Conservation (phyloP, 2,329 filamentous ascomycete genomes). For the Botrytis galanthina region DNA sequence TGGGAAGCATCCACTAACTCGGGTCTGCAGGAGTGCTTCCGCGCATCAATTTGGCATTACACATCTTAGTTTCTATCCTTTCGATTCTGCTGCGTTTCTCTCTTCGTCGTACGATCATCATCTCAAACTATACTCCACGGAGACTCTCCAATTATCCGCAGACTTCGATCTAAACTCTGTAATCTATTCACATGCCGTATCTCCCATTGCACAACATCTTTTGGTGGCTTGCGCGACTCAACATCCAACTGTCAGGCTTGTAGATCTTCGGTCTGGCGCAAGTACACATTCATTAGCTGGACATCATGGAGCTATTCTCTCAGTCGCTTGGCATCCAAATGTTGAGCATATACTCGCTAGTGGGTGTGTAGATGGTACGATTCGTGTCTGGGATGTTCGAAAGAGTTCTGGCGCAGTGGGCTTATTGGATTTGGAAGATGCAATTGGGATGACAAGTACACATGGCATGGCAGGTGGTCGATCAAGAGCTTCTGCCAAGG, state of each 20-base stretch:
- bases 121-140: conserved; percentile 71
- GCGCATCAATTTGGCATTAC: conserved; percentile 70
- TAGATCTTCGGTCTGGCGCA: conserved; percentile 81
- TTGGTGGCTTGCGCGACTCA: conserved; percentile 88
- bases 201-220: conserved; percentile 67
- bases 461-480: conserved; percentile 38
- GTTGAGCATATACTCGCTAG: conserved; percentile 78
- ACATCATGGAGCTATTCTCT: conserved; percentile 64
- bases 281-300: conserved; percentile 69
- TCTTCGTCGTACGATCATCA: conserved; percentile 76
- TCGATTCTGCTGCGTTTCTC: conserved; percentile 72
- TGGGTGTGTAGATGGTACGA: conserved; percentile 78
- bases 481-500: conserved; percentile 54
- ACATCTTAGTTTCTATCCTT: conserved; percentile 74
- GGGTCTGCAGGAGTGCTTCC: conserved; percentile 29
- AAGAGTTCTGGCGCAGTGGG: conserved; percentile 74
- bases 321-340: conserved; percentile 77
- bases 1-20: conserved; percentile 4
- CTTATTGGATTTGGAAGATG: conserved; percentile 80
- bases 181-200: conserved; percentile 75
- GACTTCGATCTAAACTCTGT: conserved; percentile 67
- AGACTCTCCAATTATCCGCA: conserved; percentile 58
- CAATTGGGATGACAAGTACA: conserved; percentile 59
- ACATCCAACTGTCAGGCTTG: conserved; percentile 76
- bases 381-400: conserved; percentile 84